phyloP scores from a whole-genome alignment of 1,284 basidiomycete genomes.

The Pseudozyma thailandica region DNA sequence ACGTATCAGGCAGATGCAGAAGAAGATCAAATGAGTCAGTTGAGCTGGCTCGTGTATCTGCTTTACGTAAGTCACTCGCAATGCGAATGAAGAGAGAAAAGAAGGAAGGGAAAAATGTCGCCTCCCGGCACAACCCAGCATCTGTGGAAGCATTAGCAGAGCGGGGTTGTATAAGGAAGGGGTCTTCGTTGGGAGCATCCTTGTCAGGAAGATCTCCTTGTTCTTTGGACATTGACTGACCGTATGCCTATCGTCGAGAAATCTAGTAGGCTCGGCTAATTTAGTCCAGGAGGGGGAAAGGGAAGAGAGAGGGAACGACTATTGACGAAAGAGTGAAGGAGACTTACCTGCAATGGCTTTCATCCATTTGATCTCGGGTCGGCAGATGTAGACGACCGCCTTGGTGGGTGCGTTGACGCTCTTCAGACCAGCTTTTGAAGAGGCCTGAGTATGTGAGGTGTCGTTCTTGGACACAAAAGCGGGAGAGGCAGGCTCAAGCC shows the following conservation, averaged over 20 bases:
- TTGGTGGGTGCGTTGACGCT: slow-evolving; percentile 77
- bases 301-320: background rate
- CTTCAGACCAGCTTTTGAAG: slow-evolving; percentile 30
- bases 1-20: background rate
- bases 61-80: no score
- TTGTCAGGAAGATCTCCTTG: slow-evolving; percentile 54
- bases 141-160: slow-evolving; percentile 45
- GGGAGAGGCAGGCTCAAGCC: slow-evolving; percentile 77
- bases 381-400: slow-evolving; percentile 92
- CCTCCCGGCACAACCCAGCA: slow-evolving; percentile 52
- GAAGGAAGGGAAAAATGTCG: slow-evolving; percentile 30
- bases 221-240: slow-evolving; percentile 63
- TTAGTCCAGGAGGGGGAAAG: slow-evolving; percentile 31
- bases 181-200: slow-evolving; percentile 52
- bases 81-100: slow-evolving; percentile 1
- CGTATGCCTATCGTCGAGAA: slow-evolving; percentile 50
- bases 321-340: background rate
- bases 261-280: slow-evolving; percentile 56
- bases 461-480: slow-evolving; percentile 44
- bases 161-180: slow-evolving; percentile 53
- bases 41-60: background rate
- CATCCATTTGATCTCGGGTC: slow-evolving; percentile 85
- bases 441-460: slow-evolving; percentile 15
- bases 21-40: slow-evolving; percentile 8
- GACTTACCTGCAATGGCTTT: slow-evolving; percentile 86